These are phyloP conservation scores for Plasmodium falciparum DNA, from an alignment of 169 alveolate genomes.

Conservation along the genomic window DNA sequence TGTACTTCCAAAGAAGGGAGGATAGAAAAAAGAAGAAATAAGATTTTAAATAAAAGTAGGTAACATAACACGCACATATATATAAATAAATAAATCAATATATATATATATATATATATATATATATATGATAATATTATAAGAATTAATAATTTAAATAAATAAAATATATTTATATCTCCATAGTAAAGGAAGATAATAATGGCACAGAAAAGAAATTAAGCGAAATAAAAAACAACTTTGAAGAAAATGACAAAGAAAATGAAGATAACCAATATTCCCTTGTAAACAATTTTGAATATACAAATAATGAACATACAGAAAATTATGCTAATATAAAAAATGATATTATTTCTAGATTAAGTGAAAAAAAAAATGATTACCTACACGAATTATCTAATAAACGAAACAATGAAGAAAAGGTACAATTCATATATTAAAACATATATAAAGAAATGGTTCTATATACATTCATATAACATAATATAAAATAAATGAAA, in stretches of 20 bases:
- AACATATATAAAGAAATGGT: background rate
- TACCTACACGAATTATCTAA: constrained; percentile 20
- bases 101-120: no score
- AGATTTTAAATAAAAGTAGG: constrained; percentile 46
- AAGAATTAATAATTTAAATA: background rate
- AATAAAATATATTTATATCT: background rate
- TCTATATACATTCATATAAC: background rate
- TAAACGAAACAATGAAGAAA: constrained; percentile 20
- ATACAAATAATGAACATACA: constrained; percentile 25
- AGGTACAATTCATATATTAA: constrained; percentile 3
- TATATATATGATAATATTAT: background rate
- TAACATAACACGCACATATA: background rate
- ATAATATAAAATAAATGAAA: no score
- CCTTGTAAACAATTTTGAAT: constrained; percentile 23
- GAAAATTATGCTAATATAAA: constrained; percentile 19
- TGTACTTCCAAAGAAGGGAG: constrained; percentile 55
- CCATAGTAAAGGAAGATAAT: background rate
- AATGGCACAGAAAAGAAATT: background rate
- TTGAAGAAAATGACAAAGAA: background rate
- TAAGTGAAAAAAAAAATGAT: constrained; percentile 29
- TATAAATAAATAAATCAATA: no score
- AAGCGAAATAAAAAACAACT: background rate
- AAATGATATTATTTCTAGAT: constrained; percentile 19
- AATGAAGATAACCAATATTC: background rate
- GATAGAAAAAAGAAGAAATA: constrained; percentile 60